phyloP scores from a whole-genome alignment of 2,329 filamentous ascomycete genomes.

The Neophaeococcomyces aloes region DNA sequence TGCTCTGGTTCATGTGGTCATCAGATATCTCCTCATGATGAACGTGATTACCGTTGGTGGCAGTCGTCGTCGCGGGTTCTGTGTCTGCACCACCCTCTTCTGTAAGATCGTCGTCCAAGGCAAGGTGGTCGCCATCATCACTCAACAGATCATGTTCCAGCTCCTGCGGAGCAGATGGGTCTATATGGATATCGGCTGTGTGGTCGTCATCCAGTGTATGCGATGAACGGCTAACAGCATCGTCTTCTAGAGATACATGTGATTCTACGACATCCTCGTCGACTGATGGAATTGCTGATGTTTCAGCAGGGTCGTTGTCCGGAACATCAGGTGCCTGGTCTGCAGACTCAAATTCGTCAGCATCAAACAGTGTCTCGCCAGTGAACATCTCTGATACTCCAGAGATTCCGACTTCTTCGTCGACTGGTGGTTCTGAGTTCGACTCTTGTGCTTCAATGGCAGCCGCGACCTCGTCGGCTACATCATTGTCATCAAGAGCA shows the following conservation, averaged over 20 bases:
- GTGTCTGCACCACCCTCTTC: conserved; percentile 6
- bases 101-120: conserved; percentile 11
- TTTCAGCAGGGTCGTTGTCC: neutral
- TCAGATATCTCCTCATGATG: neutral
- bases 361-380: neutral
- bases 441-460: neutral
- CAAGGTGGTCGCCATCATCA: neutral
- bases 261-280: neutral
- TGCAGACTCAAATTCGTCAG: neutral
- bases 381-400: neutral
- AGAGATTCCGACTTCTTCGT: neutral
- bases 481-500: conserved; percentile 1
- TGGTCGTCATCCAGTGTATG: neutral
- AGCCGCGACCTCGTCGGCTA: neutral
- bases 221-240: neutral
- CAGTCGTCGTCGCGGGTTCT: neutral
- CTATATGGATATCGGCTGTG: neutral
- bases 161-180: neutral
- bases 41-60: neutral
- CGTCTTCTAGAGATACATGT: neutral
- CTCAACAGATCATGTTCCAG: neutral
- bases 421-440: neutral
- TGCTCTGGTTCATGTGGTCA: neutral
- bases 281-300: neutral
- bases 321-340: conserved; percentile 3